Base-by-base conservation (phyloP, 176 grass and related monocot genomes). In the Musa itinerans region DNA sequence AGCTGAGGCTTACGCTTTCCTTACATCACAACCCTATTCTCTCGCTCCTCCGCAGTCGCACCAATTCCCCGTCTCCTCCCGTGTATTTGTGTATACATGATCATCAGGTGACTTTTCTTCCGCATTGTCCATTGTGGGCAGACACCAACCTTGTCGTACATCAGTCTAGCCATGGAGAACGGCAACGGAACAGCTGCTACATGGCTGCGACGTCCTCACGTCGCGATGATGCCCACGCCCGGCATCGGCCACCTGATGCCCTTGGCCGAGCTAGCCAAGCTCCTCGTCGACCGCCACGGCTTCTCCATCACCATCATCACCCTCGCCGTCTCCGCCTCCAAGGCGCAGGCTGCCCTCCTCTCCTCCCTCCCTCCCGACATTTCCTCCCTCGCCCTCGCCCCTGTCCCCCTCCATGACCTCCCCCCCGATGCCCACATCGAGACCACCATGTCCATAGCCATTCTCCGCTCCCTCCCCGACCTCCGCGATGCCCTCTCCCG, bases 211-310 rank as follows among this genome's bases (percentile, higher is more conserved):
- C 10, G 11, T 1, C 79, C 77, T 22, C 92, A 80, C 54, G 86
- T 89, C 23, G 34, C 81, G 49, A 73, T 96, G 11, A 65, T 96
- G 1, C 54, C 86, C 43, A 91, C 86, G 52, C 89, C 88, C 29
- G 89, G 89, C 65, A 79, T 91, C 69, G 92, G 92, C 17, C 89
- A 91, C 62, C 84, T 96, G 50, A 96, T 92, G 55, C 89, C 89
- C 3, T 61, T 92, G 52, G 67, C 68, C 0, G 89, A 96, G 80
- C 82, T 92, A 2, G 87, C 89, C 9, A 86, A 86, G 71, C 75
- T 63, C 29, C 70, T 96, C 12, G 89, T 89, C 49, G 11, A 71
- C 29, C 73, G 77, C 43, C 76, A 87, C 26, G 86, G 73, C 63
- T 81, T 96, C 57, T 77, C 74, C 49, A 75, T 88, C 61, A 96